A percentile compares a stretch with the other conserved stretches of the same genome.
phyloP scores from a whole-genome alignment of 2,329 filamentous ascomycete genomes.

The Stagonosporopsis tanaceti region DNA sequence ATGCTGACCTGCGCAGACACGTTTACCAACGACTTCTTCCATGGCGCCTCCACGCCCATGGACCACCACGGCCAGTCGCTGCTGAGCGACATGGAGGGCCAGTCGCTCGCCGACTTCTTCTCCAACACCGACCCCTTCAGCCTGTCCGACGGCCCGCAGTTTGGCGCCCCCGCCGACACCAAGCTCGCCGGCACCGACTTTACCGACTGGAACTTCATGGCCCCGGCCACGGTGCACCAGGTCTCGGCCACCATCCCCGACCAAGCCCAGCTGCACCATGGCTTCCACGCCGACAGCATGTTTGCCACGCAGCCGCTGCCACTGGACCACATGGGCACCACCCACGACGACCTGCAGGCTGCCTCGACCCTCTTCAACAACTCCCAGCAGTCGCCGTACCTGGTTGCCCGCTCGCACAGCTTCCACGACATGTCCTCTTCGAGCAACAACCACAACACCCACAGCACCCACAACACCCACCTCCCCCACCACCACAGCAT shows the following conservation, averaged over 20 bases:
- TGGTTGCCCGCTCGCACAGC: slow-evolving; percentile 30
- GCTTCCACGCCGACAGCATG: slow-evolving; percentile 35
- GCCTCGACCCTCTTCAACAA: slow-evolving; percentile 45
- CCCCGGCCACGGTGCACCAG: slow-evolving; percentile 44
- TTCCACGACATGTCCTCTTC: slow-evolving; percentile 21
- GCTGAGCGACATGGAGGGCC: slow-evolving; percentile 43
- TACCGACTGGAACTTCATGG: slow-evolving; percentile 40
- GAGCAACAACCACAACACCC: background rate
- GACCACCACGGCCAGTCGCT: slow-evolving; percentile 38
- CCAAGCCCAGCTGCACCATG: slow-evolving; percentile 40
- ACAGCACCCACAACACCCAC: background rate
- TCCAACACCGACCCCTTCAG: slow-evolving; percentile 40
- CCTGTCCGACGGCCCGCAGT: slow-evolving; percentile 26
- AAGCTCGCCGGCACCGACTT: slow-evolving; percentile 37
- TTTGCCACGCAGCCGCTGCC: slow-evolving; percentile 21
- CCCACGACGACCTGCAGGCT: slow-evolving; percentile 43
- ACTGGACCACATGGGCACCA: slow-evolving; percentile 31
- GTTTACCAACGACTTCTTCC: slow-evolving; percentile 38
- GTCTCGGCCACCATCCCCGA: slow-evolving; percentile 48
- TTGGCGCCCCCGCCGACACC: slow-evolving; percentile 24
- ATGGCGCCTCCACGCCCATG: slow-evolving; percentile 20
- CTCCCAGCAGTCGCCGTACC: slow-evolving; percentile 39
- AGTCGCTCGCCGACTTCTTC: slow-evolving; percentile 46
- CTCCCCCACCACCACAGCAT: slow-evolving; percentile 1
- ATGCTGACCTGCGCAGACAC: slow-evolving; percentile 32